Conservation (phyloP, 495 filamentous ascomycete species). For the Cryomyces minteri region DNA sequence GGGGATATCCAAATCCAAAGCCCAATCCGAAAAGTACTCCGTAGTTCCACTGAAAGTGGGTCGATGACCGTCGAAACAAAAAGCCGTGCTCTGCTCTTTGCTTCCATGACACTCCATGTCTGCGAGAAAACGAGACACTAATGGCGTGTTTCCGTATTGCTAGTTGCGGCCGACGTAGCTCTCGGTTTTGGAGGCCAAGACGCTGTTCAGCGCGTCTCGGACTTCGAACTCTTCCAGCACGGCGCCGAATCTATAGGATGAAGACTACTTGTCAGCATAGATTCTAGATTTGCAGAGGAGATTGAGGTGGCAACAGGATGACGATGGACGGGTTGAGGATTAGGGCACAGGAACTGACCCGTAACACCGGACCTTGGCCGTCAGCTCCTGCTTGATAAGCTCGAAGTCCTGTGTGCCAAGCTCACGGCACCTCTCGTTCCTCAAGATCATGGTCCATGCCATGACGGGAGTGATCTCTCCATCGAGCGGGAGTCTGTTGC, state of each 20-base stretch:
- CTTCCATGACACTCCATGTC: too few relatives aligned
- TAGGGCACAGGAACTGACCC: conserved; percentile 42
- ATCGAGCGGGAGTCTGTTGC: conserved; percentile 65
- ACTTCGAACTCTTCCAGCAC: conserved; percentile 88
- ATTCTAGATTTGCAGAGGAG: neutral
- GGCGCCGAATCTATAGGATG: conserved; percentile 45
- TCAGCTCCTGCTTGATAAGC: conserved; percentile 50
- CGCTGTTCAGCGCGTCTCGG: conserved; percentile 59
- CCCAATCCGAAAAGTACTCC: too few relatives aligned
- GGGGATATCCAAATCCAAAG: too few relatives aligned
- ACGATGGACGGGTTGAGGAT: neutral
- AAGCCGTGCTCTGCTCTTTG: too few relatives aligned
- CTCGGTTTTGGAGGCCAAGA: conserved; percentile 47
- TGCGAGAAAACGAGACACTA: too few relatives aligned
- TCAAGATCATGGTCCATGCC: conserved; percentile 71
- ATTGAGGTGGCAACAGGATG: neutral
- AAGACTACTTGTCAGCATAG: neutral
- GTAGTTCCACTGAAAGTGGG: too few relatives aligned
- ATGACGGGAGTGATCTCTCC: conserved; percentile 95
- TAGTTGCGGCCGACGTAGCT: too few relatives aligned
- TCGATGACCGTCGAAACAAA: too few relatives aligned
- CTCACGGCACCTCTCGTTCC: conserved; percentile 45
- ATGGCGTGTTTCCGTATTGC: too few relatives aligned
- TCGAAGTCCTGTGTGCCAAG: conserved; percentile 53
- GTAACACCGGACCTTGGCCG: conserved; percentile 76